phyloP scores from a whole-genome alignment of 1,284 basidiomycete species.

The Irpex rosettiformis region DNA sequence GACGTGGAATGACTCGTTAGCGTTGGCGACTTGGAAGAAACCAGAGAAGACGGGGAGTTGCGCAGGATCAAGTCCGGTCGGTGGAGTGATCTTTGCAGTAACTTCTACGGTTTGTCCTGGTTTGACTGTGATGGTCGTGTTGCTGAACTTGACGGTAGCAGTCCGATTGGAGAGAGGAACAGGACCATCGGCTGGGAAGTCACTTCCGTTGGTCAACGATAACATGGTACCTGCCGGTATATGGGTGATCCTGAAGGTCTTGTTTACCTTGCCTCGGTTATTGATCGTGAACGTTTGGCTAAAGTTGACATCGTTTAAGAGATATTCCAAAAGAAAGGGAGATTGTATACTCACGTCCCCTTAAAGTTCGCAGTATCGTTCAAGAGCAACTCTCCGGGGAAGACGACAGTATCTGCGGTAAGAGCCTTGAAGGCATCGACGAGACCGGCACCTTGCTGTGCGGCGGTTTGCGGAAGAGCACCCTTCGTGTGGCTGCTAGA shows the following conservation, averaged over 20 bases:
- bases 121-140: slow-evolving; percentile 29
- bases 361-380: slow-evolving; percentile 69
- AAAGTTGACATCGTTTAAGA: background rate
- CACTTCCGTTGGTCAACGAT: slow-evolving; percentile 38
- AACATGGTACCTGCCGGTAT: slow-evolving; percentile 53
- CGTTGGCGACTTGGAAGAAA: slow-evolving; percentile 47
- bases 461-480: slow-evolving; percentile 53
- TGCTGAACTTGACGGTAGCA: slow-evolving; percentile 41
- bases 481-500: slow-evolving; percentile 44
- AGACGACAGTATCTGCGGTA: slow-evolving; percentile 49
- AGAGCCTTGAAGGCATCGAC: slow-evolving; percentile 64
- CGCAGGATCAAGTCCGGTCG: slow-evolving; percentile 39
- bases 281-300: slow-evolving; percentile 48
- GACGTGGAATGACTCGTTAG: slow-evolving; percentile 44
- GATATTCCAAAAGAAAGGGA: background rate
- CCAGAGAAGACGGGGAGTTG: slow-evolving; percentile 60
- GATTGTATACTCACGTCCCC: slow-evolving; percentile 33
- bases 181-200: slow-evolving; percentile 41
- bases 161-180: slow-evolving; percentile 43
- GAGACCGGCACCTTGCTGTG: slow-evolving; percentile 65
- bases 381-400: slow-evolving; percentile 57
- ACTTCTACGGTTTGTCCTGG: slow-evolving; percentile 30
- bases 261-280: slow-evolving; percentile 39
- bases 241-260: slow-evolving; percentile 45
- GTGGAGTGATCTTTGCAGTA: slow-evolving; percentile 35